Evolutionary conservation across 2,329 filamentous ascomycete species (phyloP).

Genomic region (Lecanicillium sp.): DNA sequence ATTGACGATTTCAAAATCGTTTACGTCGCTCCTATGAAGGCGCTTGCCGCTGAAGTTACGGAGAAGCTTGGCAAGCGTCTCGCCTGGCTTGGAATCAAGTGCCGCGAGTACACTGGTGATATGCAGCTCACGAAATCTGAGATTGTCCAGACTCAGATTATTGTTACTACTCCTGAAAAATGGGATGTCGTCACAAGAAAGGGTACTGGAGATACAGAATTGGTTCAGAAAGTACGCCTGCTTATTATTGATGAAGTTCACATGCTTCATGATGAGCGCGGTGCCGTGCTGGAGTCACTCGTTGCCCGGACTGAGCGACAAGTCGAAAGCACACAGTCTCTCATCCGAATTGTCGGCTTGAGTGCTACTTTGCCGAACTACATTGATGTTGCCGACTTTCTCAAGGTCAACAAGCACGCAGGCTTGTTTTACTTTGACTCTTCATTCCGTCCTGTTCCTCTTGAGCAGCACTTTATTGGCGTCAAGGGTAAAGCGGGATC

Average conservation of each 20-base stretch:
- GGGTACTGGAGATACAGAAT: slow-evolving; percentile 91
- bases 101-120: slow-evolving; percentile 91
- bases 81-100: slow-evolving; percentile 87
- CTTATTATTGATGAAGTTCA: slow-evolving; percentile 98
- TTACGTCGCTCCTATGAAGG: slow-evolving; percentile 99
- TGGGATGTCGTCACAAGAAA: slow-evolving; percentile 99
- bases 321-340: slow-evolving; percentile 93
- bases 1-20: slow-evolving; percentile 94
- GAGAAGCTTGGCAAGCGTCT: slow-evolving; percentile 88
- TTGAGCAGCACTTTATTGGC: slow-evolving; percentile 96
- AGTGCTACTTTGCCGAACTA: slow-evolving; percentile 96
- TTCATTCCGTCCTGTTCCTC: slow-evolving; percentile 89
- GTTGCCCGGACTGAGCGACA: slow-evolving; percentile 93
- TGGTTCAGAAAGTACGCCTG: slow-evolving; percentile 93
- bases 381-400: slow-evolving; percentile 90
- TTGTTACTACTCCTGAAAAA: slow-evolving; percentile 97
- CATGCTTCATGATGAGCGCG: slow-evolving; percentile 97
- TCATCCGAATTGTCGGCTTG: slow-evolving; percentile 92
- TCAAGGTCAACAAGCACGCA: slow-evolving; percentile 88
- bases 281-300: slow-evolving; percentile 89
- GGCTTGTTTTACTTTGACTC: slow-evolving; percentile 96
- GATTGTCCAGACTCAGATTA: slow-evolving; percentile 92
- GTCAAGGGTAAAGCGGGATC: slow-evolving; percentile 84
- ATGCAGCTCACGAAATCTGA: slow-evolving; percentile 98
- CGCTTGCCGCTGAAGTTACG: slow-evolving; percentile 90